phyloP scores from a whole-genome alignment of 139 green algal genomes.

The Haematococcus lacustris region DNA sequence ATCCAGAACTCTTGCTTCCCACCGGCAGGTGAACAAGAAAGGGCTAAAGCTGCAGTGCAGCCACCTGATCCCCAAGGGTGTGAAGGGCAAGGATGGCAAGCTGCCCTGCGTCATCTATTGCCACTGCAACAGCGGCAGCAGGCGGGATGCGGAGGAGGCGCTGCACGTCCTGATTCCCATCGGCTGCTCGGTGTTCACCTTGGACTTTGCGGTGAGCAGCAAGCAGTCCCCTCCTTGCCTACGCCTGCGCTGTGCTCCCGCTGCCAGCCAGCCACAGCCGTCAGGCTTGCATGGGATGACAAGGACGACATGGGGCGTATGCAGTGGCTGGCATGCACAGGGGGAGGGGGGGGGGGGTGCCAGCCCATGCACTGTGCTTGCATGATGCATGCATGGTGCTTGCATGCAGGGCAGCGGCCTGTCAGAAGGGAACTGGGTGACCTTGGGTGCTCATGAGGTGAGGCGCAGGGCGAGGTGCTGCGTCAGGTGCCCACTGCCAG shows the following conservation, averaged over 20 bases:
- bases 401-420: constrained; percentile 70
- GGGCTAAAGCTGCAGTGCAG: constrained; percentile 64
- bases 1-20: neutral
- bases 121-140: constrained; percentile 83
- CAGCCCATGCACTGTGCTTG: too few relatives aligned
- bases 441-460: constrained; percentile 78
- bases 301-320: neutral
- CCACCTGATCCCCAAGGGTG: constrained; percentile 53
- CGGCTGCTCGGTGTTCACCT: constrained; percentile 67
- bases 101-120: constrained; percentile 77
- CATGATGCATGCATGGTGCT: too few relatives aligned
- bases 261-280: too few relatives aligned
- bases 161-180: constrained; percentile 61
- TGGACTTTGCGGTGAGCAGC: constrained; percentile 75
- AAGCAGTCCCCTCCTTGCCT: too few relatives aligned
- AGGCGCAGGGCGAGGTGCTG: too few relatives aligned
- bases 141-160: constrained; percentile 75
- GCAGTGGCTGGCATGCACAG: too few relatives aligned
- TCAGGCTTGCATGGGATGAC: too few relatives aligned
- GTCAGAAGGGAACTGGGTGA: constrained; percentile 86
- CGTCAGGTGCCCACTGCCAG: too few relatives aligned
- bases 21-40: constrained; percentile 54
- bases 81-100: constrained; percentile 28
- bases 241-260: too few relatives aligned
- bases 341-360: too few relatives aligned